Percentiles rank a stretch among this genome's conserved stretches.
Conservation (phyloP, 306 rosid genomes). For the Calophaca sinica region DNA sequence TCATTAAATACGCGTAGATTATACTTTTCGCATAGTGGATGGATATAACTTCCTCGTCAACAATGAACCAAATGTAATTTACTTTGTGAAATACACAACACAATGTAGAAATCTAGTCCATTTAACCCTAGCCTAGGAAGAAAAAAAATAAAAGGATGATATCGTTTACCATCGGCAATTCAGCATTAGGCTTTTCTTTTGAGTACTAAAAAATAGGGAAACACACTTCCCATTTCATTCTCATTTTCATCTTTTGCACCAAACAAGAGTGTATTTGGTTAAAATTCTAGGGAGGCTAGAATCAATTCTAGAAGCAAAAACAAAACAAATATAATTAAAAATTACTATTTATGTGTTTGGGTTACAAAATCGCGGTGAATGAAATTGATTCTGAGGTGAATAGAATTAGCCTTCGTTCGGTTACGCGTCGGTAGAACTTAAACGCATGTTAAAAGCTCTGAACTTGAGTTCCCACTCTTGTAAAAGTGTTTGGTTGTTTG, state of each 20-base stretch:
- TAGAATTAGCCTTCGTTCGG: too few species aligned
- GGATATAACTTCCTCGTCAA: background rate
- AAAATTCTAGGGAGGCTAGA: too few species aligned
- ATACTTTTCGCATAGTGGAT: background rate
- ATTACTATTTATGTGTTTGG: too few species aligned
- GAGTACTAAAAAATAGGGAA: background rate
- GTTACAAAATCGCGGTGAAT: too few species aligned
- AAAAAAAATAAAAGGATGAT: background rate
- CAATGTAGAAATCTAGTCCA: background rate
- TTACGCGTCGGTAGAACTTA: too few species aligned
- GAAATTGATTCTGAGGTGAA: too few species aligned
- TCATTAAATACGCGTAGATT: background rate
- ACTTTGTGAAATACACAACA: background rate
- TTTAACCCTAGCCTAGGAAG: background rate
- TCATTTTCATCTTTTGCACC: background rate
- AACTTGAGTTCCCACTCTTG: too few species aligned
- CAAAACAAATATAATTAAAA: too few species aligned
- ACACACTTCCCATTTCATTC: background rate
- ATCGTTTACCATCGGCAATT: background rate
- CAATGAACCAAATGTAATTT: background rate
- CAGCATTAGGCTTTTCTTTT: background rate
- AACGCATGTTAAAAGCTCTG: too few species aligned
- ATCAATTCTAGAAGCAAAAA: too few species aligned
- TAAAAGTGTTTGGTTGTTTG: too few species aligned
- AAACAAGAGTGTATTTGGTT: background rate